Evolutionary conservation across 2,329 filamentous ascomycete genomes (phyloP).

Genomic region (Claviceps sp.): DNA sequence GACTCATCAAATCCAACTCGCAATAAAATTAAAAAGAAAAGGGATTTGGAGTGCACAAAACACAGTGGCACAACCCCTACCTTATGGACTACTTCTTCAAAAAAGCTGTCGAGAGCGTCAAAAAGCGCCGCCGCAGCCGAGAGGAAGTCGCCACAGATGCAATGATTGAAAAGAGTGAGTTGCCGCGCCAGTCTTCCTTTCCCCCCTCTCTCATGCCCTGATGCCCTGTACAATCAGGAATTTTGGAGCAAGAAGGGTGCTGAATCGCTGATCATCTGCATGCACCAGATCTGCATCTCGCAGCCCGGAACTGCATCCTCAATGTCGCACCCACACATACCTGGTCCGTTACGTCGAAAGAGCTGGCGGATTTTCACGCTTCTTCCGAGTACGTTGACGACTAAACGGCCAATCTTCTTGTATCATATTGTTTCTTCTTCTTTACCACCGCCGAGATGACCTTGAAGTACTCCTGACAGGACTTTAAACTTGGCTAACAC

Average conservation of each 20-base stretch:
- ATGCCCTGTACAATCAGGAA: no score
- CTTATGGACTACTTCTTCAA: slow-evolving; percentile 4
- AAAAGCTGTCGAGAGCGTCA: slow-evolving; percentile 3
- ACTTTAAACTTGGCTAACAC: no score
- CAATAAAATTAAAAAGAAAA: neutral
- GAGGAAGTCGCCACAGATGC: neutral
- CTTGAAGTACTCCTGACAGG: no score
- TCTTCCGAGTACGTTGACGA: no score
- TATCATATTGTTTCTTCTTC: no score
- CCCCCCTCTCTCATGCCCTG: neutral
- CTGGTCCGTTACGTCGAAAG: no score
- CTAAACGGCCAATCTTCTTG: no score
- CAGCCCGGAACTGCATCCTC: slow-evolving; percentile 1
- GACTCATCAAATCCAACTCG: no score
- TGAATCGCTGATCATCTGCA: no score
- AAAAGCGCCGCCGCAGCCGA: slow-evolving; percentile 1
- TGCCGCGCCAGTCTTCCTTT: neutral
- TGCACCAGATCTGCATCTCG: neutral
- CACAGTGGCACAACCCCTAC: neutral
- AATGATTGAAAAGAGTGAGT: slow-evolving; percentile 1
- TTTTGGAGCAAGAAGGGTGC: no score
- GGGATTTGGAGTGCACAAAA: neutral
- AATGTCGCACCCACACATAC: neutral
- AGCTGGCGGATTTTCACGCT: no score
- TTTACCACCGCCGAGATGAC: no score